Conservation (phyloP, 108 stramenopile genomes). For the Nitzschia sp. region DNA sequence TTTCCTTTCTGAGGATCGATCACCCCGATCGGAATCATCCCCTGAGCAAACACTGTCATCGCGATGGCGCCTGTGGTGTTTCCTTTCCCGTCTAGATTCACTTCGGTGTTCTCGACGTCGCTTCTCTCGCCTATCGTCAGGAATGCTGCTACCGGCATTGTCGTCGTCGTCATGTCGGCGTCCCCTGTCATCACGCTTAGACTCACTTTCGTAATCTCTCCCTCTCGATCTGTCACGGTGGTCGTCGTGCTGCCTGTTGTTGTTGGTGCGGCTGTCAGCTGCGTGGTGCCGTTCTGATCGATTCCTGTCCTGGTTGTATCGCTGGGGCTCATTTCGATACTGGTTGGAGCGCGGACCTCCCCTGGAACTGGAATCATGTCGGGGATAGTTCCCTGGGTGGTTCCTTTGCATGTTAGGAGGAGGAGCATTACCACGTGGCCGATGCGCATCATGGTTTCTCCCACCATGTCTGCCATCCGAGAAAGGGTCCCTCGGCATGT, state of each 20-base stretch:
- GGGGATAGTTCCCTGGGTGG: no score
- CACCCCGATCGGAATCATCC: background rate
- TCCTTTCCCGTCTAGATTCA: no score
- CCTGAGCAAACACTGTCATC: background rate
- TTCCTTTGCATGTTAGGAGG: background rate
- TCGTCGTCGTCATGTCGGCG: background rate
- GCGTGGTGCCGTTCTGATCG: no score
- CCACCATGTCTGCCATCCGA: background rate
- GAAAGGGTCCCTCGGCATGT: constrained; percentile 34
- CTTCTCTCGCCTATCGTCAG: background rate
- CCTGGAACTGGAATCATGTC: no score
- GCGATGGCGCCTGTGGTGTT: no score
- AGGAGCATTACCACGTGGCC: background rate
- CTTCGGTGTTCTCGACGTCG: background rate
- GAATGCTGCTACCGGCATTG: background rate
- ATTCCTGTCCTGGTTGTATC: no score
- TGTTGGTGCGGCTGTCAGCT: no score
- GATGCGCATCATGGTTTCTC: background rate
- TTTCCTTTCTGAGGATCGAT: constrained; percentile 2
- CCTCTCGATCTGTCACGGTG: background rate
- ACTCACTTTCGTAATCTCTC: background rate
- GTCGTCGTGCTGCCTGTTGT: no score
- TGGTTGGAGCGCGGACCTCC: no score
- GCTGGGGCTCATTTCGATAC: no score
- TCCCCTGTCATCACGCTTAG: background rate